Percentiles rank a stretch among this genome's conserved stretches.
Evolutionary conservation across 345 rosid genomes (phyloP).

Genomic region (Gossypium longicalyx): DNA sequence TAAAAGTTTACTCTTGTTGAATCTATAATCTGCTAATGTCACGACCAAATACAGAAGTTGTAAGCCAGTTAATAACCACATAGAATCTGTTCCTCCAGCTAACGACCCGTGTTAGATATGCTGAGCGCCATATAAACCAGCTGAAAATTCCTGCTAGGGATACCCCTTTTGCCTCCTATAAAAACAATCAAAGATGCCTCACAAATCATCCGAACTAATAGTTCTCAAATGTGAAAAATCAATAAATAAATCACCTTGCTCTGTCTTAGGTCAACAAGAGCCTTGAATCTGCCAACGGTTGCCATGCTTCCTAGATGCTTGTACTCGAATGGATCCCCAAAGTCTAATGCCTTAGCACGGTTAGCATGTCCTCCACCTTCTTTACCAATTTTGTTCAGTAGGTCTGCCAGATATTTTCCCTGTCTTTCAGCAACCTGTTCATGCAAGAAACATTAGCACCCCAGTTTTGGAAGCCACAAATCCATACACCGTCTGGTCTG

Average conservation of each 20-base stretch:
- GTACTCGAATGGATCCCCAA: slow-evolving; percentile 77
- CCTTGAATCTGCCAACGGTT: slow-evolving; percentile 82
- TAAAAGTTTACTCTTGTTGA: background rate
- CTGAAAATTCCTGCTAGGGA: slow-evolving; percentile 71
- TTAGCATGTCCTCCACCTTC: slow-evolving; percentile 75
- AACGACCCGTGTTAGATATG: slow-evolving; percentile 80
- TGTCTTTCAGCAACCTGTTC: slow-evolving; percentile 87
- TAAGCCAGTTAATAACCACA: slow-evolving; percentile 82
- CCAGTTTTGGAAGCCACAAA: background rate
- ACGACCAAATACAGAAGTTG: slow-evolving; percentile 76
- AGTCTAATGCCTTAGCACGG: slow-evolving; percentile 44
- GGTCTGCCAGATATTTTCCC: slow-evolving; percentile 64
- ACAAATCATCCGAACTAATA: slow-evolving; percentile 10
- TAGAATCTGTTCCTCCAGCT: slow-evolving; percentile 93
- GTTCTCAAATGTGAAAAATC: slow-evolving; percentile 1
- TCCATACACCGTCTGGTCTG: background rate
- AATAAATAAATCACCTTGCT: slow-evolving; percentile 53
- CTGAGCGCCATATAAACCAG: slow-evolving; percentile 91
- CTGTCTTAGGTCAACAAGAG: slow-evolving; percentile 86
- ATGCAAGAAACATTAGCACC: slow-evolving; percentile 9
- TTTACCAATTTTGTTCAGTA: slow-evolving; percentile 56
- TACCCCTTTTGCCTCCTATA: slow-evolving; percentile 69
- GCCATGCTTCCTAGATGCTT: slow-evolving; percentile 96
- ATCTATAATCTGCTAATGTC: slow-evolving; percentile 68
- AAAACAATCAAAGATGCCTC: slow-evolving; percentile 5